These are phyloP conservation scores for Senna tora DNA, from an alignment of 306 rosid species.

Conservation along the genomic window DNA sequence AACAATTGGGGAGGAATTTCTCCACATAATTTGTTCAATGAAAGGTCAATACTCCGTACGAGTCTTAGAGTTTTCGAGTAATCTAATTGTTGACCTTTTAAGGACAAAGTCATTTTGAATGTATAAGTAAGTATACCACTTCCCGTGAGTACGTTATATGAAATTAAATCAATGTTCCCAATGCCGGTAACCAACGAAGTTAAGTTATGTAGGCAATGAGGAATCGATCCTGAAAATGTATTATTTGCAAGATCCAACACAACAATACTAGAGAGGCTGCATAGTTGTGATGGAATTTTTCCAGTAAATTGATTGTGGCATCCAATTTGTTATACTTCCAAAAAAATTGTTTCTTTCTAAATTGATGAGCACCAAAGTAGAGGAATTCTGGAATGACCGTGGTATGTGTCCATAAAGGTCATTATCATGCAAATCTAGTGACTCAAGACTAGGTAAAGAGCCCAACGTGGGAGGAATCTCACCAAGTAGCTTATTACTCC, in stretches of 20 bases:
- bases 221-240: neutral
- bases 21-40: neutral
- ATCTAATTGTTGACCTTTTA: neutral
- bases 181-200: too few relatives aligned
- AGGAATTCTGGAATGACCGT: neutral
- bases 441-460: neutral
- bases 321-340: neutral
- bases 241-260: neutral
- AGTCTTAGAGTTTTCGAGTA: neutral
- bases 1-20: neutral
- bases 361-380: neutral
- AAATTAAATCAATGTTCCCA: too few relatives aligned
- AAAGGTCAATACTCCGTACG: neutral
- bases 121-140: too few relatives aligned
- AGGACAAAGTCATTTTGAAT: neutral
- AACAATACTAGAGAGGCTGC: neutral
- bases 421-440: slow-evolving; percentile 9
- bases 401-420: neutral
- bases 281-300: neutral
- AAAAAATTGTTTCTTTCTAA: neutral
- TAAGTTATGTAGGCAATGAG: neutral
- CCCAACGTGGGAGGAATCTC: slow-evolving; percentile 20
- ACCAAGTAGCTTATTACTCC: slow-evolving; percentile 20
- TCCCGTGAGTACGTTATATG: too few relatives aligned
- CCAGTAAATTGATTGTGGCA: neutral